Percentiles rank a stretch among this genome's conserved stretches.
phyloP scores from a whole-genome alignment of 2,329 filamentous ascomycete species.

The Lojkania enalia region DNA sequence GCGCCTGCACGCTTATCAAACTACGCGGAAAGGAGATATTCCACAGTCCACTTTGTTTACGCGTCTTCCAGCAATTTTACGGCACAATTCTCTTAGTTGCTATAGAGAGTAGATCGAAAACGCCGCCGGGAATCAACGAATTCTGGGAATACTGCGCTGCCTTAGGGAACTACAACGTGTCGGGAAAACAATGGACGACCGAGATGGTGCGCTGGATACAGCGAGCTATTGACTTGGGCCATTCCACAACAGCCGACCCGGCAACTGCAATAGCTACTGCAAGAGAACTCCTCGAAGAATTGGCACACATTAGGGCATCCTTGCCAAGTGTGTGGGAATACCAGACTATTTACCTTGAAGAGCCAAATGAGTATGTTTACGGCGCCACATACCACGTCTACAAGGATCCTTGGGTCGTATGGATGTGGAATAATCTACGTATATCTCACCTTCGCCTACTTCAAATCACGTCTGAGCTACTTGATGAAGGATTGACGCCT shows the following conservation, averaged over 20 bases:
- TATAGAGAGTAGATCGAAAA: slow-evolving; percentile 19
- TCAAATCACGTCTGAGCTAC: slow-evolving; percentile 22
- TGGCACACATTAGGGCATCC: slow-evolving; percentile 25
- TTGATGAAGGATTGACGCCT: slow-evolving; percentile 18
- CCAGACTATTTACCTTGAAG: slow-evolving; percentile 20
- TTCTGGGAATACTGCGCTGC: slow-evolving; percentile 24
- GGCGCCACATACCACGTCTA: slow-evolving; percentile 35
- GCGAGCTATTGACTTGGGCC: slow-evolving; percentile 24
- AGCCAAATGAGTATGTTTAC: slow-evolving; percentile 20
- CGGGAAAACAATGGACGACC: slow-evolving; percentile 26
- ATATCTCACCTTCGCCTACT: slow-evolving; percentile 28
- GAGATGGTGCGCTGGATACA: slow-evolving; percentile 25
- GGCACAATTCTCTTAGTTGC: slow-evolving; percentile 27
- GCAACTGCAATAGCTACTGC: slow-evolving; percentile 18
- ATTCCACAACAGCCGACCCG: slow-evolving; percentile 22
- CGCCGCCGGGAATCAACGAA: slow-evolving; percentile 24
- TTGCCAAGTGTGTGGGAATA: slow-evolving; percentile 32
- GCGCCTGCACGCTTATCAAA: slow-evolving; percentile 35
- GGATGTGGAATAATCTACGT: slow-evolving; percentile 38
- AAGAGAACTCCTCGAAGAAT: slow-evolving; percentile 21
- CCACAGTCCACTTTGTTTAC: slow-evolving; percentile 19
- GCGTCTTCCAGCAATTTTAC: slow-evolving; percentile 38
- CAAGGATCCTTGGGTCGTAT: slow-evolving; percentile 32
- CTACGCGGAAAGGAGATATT: slow-evolving; percentile 36
- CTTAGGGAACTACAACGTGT: slow-evolving; percentile 22